Percentiles rank a stretch among this genome's conserved stretches.
Evolutionary conservation across 441 rosid genomes (phyloP).

Genomic region (Pelargonium exstipulatum): DNA sequence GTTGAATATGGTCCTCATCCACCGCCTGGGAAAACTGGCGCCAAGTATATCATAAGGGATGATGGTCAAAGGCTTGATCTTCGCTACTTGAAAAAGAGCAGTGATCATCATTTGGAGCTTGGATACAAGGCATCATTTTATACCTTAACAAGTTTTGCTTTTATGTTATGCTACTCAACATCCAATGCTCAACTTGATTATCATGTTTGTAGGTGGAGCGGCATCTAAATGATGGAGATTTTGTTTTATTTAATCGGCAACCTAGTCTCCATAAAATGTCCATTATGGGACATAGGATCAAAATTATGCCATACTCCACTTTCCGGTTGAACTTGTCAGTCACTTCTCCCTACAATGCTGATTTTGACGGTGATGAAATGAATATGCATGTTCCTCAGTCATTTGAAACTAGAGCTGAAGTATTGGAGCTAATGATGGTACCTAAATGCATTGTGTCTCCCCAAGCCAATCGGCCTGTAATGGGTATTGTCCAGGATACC

Average conservation of each 20-base stretch:
- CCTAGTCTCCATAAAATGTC: conserved; percentile 99
- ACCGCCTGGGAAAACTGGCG: conserved; percentile 98
- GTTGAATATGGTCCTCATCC: conserved; percentile 99
- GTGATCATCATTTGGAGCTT: conserved; percentile 98
- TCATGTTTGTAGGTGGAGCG: conserved; percentile 77
- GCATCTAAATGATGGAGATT: conserved; percentile 92
- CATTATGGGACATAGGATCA: conserved; percentile 96
- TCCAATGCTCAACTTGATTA: conserved; percentile 8
- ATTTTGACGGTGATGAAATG: conserved; percentile 99
- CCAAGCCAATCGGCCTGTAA: conserved; percentile 94
- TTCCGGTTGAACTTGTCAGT: conserved; percentile 90
- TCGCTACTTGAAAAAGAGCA: conserved; percentile 96
- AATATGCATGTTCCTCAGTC: conserved; percentile 99
- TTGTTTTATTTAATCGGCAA: conserved; percentile 92
- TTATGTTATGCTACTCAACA: not conserved
- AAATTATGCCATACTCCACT: conserved; percentile 98
- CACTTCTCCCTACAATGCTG: conserved; percentile 98
- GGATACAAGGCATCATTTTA: conserved; percentile 66
- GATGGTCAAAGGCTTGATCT: conserved; percentile 99
- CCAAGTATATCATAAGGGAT: conserved; percentile 92
- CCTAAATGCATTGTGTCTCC: conserved; percentile 97
- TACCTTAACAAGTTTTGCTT: not conserved
- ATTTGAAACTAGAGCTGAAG: conserved; percentile 95
- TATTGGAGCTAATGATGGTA: conserved; percentile 96
- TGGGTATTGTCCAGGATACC: conserved; percentile 99